Base-by-base conservation (phyloP, 2,329 filamentous ascomycete species). In the Aspergillus melleus region DNA sequence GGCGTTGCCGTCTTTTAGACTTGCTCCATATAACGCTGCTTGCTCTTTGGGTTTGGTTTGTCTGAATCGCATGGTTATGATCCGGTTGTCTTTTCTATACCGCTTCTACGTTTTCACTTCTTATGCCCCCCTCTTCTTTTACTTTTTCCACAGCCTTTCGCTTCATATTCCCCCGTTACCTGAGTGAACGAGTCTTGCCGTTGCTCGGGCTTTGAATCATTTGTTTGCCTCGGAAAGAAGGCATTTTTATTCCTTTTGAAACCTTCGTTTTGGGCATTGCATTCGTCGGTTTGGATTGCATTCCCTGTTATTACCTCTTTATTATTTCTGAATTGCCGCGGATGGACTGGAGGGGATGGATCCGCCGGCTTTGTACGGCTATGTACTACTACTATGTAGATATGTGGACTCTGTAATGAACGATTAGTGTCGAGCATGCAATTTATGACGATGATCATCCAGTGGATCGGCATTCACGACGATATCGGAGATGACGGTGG, bases 1-100 rank as follows among this genome's bases (percentile, higher is more conserved):
- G 69, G 67, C 29, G 60, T 74, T 55, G 74, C 71, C 32, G 58
- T 77, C 55, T 52, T 77, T 63, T 79, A 76, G 71, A 63, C 36
- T 20, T 10, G 11, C n/a, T 29, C 11, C 10, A 11, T 19, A 20
- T 22, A 29, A 29, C 26, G 26, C 14, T 52, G 24, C 42, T 12
- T 12, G 26, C 49, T 20, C 20, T 39, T 8, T 44, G 46, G 39
- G 22, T 32, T 42, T 42, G 36, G 16, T 42, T 20, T 49, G 11
- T 50, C 22, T 55, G 36, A 51, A 55, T 30, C 47, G 50, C 32
- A 54, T 54, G 52, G 44, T 47, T 22, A 47, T 47, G 44, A 47
- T 24, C 44, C 44, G 44, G 44, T 47, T 24, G 10, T 14, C 19
- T 47, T 24, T 19, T 47, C 11, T 47, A 47, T 47, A 47, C 19